A percentile compares a stretch with the other conserved stretches of the same genome.
Conservation (phyloP, 306 rosid species). For the Acacia melanoxylon region DNA sequence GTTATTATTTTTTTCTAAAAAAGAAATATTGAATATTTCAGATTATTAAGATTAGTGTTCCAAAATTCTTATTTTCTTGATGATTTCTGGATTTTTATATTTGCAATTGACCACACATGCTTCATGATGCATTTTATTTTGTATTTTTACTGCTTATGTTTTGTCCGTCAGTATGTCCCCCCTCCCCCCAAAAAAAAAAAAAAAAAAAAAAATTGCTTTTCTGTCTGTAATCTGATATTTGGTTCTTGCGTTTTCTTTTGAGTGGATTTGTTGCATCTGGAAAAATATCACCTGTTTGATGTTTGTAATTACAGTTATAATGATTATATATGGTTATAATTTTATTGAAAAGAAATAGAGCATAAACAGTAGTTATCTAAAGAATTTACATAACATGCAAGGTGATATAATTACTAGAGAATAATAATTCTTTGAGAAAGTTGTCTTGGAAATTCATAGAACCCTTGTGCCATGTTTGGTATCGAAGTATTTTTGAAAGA, state of each 20-base stretch:
- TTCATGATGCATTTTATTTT: neutral
- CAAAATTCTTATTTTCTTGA: neutral
- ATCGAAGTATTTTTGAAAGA: no score
- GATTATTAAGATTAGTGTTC: neutral
- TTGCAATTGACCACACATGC: neutral
- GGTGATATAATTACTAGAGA: neutral
- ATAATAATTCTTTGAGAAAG: neutral
- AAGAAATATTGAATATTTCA: conserved; percentile 1
- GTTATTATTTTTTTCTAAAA: neutral
- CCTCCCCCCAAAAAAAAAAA: no score
- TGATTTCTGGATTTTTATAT: neutral
- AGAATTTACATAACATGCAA: neutral
- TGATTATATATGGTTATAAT: neutral
- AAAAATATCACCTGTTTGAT: neutral
- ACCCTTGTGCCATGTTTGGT: neutral
- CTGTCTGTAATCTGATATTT: neutral
- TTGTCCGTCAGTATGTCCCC: neutral
- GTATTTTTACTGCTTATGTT: neutral
- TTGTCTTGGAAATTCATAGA: neutral
- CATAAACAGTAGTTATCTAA: neutral
- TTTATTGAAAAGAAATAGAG: neutral
- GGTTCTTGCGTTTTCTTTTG: neutral
- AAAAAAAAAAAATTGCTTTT: neutral
- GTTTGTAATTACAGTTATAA: neutral
- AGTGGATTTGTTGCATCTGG: neutral